Percentiles rank a stretch among this genome's conserved stretches.
These are phyloP conservation scores for Eleusine indica DNA, from an alignment of 176 grass and related monocot species.

Conservation along the genomic window DNA sequence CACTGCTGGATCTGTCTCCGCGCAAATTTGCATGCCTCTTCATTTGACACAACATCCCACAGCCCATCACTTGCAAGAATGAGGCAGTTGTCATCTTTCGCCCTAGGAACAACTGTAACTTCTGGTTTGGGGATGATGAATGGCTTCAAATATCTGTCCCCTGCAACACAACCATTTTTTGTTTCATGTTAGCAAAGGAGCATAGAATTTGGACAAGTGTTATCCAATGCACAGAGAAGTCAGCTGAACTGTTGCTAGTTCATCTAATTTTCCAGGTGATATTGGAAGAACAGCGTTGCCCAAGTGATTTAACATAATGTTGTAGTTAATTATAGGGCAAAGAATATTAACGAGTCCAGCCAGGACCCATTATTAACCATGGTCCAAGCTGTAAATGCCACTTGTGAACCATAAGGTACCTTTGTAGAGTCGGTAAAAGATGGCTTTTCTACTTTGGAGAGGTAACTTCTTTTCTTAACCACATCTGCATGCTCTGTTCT, in stretches of 20 bases:
- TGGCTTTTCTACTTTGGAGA: constrained; percentile 40
- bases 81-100: constrained; percentile 86
- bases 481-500: constrained; percentile 44
- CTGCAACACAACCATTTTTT: constrained; percentile 44
- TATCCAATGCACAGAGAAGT: constrained; percentile 40
- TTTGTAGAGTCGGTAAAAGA: constrained; percentile 47
- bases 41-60: constrained; percentile 79
- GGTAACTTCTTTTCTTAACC: constrained; percentile 44
- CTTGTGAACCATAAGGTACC: constrained; percentile 49
- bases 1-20: constrained; percentile 74
- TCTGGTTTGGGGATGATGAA: constrained; percentile 78
- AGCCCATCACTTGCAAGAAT: constrained; percentile 84
- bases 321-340: background rate
- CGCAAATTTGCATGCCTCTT: constrained; percentile 80
- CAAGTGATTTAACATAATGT: constrained; percentile 1
- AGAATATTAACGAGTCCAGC: constrained; percentile 36
- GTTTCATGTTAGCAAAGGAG: constrained; percentile 23
- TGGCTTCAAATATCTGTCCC: constrained; percentile 80
- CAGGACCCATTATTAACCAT: constrained; percentile 38
- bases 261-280: constrained; percentile 47
- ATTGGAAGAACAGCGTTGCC: constrained; percentile 39
- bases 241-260: constrained; percentile 32
- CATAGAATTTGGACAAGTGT: constrained; percentile 34
- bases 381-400: constrained; percentile 40
- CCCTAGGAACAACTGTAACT: constrained; percentile 63